These are phyloP conservation scores for Austroboletus novae-zelandiae DNA, from an alignment of 1,284 basidiomycete genomes.

Conservation along the genomic window DNA sequence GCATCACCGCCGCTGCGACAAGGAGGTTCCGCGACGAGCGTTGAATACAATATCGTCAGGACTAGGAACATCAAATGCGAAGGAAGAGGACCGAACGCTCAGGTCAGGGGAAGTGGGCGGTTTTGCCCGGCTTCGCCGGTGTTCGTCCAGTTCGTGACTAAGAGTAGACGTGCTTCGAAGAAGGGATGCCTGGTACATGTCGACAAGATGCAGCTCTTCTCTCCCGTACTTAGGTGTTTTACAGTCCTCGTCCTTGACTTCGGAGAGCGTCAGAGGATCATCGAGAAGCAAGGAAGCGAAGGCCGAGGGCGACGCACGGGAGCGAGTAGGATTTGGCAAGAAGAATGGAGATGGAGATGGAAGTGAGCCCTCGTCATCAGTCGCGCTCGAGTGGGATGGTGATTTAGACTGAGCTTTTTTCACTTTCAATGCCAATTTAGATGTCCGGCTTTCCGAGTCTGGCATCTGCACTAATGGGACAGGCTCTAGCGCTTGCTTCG, in stretches of 20 bases:
- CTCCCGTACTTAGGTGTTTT: conserved; percentile 31
- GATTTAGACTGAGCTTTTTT: conserved; percentile 49
- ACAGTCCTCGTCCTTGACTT: conserved; percentile 34
- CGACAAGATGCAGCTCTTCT: conserved; percentile 29
- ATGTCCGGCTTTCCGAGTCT: conserved; percentile 40
- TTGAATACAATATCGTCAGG: conserved; percentile 83
- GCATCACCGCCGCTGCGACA: conserved; percentile 42
- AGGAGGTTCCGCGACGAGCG: conserved; percentile 72
- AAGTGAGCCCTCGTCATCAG: conserved; percentile 38
- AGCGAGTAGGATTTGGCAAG: conserved; percentile 44
- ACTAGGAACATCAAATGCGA: conserved; percentile 79
- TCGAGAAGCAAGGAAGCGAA: conserved; percentile 71
- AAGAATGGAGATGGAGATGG: conserved; percentile 55
- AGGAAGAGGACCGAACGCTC: conserved; percentile 37
- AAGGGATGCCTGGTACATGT: conserved; percentile 30
- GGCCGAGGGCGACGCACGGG: conserved; percentile 70
- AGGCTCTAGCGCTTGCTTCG: conserved; percentile 20
- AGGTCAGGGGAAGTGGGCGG: conserved; percentile 21
- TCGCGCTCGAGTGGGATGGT: conserved; percentile 31
- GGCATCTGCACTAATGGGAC: conserved; percentile 31
- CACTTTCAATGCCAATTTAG: conserved; percentile 69
- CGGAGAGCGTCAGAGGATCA: conserved; percentile 44
- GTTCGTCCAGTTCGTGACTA: conserved; percentile 9
- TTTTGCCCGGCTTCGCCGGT: conserved; percentile 8
- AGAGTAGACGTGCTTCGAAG: conserved; percentile 34